Evolutionary conservation across 1,284 basidiomycete species (phyloP), one percentile per base, ranked within the genome.

Genomic region (Sporisorium iseilematis-ciliati): DNA sequence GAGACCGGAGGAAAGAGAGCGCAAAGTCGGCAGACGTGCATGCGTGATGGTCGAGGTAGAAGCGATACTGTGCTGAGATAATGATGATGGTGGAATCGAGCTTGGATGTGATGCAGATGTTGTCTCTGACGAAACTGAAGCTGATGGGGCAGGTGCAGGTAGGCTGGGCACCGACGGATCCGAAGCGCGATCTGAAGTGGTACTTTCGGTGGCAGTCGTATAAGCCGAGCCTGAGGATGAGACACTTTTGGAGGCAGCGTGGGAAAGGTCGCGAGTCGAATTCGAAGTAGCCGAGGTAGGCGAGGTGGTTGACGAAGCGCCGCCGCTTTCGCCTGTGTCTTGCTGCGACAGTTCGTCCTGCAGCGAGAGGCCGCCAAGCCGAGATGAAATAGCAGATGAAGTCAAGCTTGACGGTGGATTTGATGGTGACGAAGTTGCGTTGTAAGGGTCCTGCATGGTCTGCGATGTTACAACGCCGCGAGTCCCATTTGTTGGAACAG

Each of bases 21-120:
- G 64, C 42, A 64, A 53, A 25, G 63, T 49, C 7, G 69, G 60
- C 10, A 62, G 57, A 12, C 59, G 58, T 21, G 60, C 49, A 18
- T 63, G 71, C n/a, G 51, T 74, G 56, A 74, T 62, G 46, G 71
- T 74, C 29, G 65, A 55, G 21, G 48, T 31, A 33, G 71, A 74
- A 23, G 71, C 62, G 46, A 74, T 62, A 49, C 71, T 74, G 16
- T 58, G 65, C 35, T 74, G 72, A 10, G 72, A 69, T 12, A 51
- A 21, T 10, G 71, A 74, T 0, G 62, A 25, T 16, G 70, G 49
- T 26, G 56, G 33, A n/a, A 50, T 14, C 0, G 62, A 38, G n/a
- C 25, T 61, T 14, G 62, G 18, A 18, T 18, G 23, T 3, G 52
- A n/a, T 12, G 38, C 42, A 35, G 29, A 14, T n/a, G 20, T 8